Base-by-base conservation (phyloP, 345 rosid species). In the Nephelium lappaceum region DNA sequence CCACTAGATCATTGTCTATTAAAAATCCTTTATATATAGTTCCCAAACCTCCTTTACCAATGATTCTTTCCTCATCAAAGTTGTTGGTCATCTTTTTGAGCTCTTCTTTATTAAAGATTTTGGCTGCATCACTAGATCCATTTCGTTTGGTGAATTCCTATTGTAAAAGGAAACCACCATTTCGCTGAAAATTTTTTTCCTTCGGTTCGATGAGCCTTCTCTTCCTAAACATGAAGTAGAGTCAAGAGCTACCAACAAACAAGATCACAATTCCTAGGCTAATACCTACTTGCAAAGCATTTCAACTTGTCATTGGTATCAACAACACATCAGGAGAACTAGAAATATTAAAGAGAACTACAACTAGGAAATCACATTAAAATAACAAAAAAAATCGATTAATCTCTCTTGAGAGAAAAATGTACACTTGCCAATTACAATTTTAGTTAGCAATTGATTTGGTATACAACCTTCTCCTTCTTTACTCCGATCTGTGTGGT, bases 401-500 rank as follows among this genome's bases (percentile, higher is more conserved):
- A 31, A 31, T 31, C 3, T 4, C 36, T 31, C 36, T 31, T 31
- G 36, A 31, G 36, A 31, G 2, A 4, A 31, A 31, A 31, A 31
- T 2, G 36, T 9, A 14, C 1, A 51, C 75, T 71, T 76, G 81
- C 82, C 75, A 14, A 72, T 18, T 11, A 65, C 23, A 3, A 78
- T 67, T 3, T 66, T 16, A 41, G 27, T 25, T 31, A 58, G 38
- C 3, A 72, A 42, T 49, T 69, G 72, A 6, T 75, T 71, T 8
- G 24, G 19, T 3, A 60, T 39, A 19, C 84, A 81, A 27, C 78
- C 21, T 53, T 5, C 19, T 64, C 81, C 36, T 3, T 81, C 55
- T 4, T 39, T 81, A 53, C 66, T 69, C 3, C 87, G 84, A 43
- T 88, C 80, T 0, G 86, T 86, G 5, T 60, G 62, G 67, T 75